phyloP scores from a whole-genome alignment of 441 rosid genomes.

The Erysimum pusillum region DNA sequence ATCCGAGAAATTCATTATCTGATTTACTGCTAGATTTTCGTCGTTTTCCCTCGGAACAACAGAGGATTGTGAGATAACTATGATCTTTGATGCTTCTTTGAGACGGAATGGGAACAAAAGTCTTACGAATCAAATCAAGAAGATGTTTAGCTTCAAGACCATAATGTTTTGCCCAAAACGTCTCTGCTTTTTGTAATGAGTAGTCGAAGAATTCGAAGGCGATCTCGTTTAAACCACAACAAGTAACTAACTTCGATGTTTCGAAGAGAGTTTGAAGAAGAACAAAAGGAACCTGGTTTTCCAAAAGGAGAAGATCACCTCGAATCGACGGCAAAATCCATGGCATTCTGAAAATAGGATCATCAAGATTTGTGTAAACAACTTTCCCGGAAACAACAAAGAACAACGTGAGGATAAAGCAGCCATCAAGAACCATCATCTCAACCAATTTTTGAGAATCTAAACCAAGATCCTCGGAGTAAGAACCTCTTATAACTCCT shows the following conservation, averaged over 20 bases:
- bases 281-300: not conserved
- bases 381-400: not conserved
- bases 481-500: not conserved
- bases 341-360: not conserved
- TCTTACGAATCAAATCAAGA: constrained; percentile 56
- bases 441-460: not conserved
- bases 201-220: not conserved
- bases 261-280: not conserved
- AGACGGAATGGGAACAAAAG: not conserved
- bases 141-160: constrained; percentile 52
- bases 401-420: constrained; percentile 5
- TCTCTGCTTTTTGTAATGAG: constrained; percentile 16
- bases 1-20: constrained; percentile 34
- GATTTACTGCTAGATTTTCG: not conserved
- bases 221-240: not conserved
- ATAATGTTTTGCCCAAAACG: constrained; percentile 27
- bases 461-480: not conserved
- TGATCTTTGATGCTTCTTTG: constrained; percentile 28
- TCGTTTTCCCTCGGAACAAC: not conserved
- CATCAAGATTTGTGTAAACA: not conserved
- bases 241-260: not conserved
- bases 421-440: constrained; percentile 3
- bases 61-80: not conserved
- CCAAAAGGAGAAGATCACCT: not conserved
- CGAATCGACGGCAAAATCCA: not conserved